Evolutionary conservation across 2,329 filamentous ascomycete species (phyloP).

Genomic region (Davidsoniella eucalypti): DNA sequence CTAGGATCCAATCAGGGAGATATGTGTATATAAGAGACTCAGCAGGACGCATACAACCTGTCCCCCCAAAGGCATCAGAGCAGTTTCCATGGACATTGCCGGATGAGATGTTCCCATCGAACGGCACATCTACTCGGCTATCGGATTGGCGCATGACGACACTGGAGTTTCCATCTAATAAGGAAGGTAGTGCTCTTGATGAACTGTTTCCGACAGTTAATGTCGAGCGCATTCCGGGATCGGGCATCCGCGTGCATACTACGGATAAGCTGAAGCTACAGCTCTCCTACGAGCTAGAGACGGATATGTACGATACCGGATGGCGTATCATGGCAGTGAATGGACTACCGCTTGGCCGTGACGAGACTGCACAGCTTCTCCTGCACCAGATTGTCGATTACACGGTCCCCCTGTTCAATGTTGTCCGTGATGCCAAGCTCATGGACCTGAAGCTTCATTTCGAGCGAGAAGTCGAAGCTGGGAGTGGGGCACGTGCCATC

Average conservation of each 20-base stretch:
- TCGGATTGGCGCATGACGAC: conserved; percentile 52
- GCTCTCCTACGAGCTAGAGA: conserved; percentile 42
- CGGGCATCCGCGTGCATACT: conserved; percentile 15
- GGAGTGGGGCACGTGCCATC: conserved; percentile 9
- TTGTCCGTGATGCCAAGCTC: conserved; percentile 54
- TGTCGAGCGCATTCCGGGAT: conserved; percentile 15
- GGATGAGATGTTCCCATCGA: conserved; percentile 50
- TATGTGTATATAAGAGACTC: conserved; percentile 28
- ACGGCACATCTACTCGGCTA: conserved; percentile 64
- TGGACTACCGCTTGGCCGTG: conserved; percentile 63
- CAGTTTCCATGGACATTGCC: conserved; percentile 85
- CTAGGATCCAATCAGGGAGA: conserved; percentile 45
- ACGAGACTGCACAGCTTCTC: conserved; percentile 72
- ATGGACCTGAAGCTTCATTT: conserved; percentile 53
- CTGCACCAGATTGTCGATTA: conserved; percentile 61
- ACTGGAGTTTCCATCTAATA: conserved; percentile 42
- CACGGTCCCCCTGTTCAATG: conserved; percentile 69
- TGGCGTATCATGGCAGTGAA: conserved; percentile 71
- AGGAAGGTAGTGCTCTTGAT: conserved; percentile 27
- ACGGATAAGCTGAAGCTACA: conserved; percentile 45
- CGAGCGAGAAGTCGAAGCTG: conserved; percentile 13
- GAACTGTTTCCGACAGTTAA: conserved; percentile 24
- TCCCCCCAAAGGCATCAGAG: conserved; percentile 31
- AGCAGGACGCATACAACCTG: conserved; percentile 24
- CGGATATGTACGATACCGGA: conserved; percentile 20